These are phyloP conservation scores for Aspergillus diversus DNA, from an alignment of 495 filamentous ascomycete genomes.

Conservation along the genomic window DNA sequence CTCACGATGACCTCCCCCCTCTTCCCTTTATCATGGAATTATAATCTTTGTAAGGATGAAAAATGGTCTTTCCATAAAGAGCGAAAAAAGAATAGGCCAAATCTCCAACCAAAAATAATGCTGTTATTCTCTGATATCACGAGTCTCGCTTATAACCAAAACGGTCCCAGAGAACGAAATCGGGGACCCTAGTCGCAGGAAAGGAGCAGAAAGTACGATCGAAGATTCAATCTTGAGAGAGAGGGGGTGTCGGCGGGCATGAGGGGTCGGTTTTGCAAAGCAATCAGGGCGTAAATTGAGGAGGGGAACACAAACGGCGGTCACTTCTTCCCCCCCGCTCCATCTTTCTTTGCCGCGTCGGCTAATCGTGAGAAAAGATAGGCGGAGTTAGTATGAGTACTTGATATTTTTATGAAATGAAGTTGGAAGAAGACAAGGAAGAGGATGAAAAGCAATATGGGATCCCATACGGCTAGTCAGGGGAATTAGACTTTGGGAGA, in stretches of 20 bases:
- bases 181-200: background rate
- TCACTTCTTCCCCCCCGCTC: slow-evolving; percentile 21
- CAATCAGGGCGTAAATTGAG: background rate
- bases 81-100: background rate
- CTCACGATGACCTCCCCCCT: background rate
- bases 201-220: background rate
- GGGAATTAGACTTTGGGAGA: background rate
- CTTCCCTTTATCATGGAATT: background rate
- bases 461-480: background rate
- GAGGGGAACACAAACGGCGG: background rate
- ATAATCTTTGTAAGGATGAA: background rate
- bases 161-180: background rate
- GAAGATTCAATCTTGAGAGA: background rate
- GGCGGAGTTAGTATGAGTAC: background rate
- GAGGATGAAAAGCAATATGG: background rate
- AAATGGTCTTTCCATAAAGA: background rate
- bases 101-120: background rate
- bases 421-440: background rate
- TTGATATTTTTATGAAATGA: background rate
- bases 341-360: slow-evolving; percentile 32
- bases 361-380: slow-evolving; percentile 23
- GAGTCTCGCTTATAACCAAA: background rate
- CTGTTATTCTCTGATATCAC: background rate
- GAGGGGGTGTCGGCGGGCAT: background rate
- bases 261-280: background rate